Percentiles rank a stretch among this genome's conserved stretches.
Conservation (phyloP, 2,329 filamentous ascomycete species). For the Hypoxylon sp. region DNA sequence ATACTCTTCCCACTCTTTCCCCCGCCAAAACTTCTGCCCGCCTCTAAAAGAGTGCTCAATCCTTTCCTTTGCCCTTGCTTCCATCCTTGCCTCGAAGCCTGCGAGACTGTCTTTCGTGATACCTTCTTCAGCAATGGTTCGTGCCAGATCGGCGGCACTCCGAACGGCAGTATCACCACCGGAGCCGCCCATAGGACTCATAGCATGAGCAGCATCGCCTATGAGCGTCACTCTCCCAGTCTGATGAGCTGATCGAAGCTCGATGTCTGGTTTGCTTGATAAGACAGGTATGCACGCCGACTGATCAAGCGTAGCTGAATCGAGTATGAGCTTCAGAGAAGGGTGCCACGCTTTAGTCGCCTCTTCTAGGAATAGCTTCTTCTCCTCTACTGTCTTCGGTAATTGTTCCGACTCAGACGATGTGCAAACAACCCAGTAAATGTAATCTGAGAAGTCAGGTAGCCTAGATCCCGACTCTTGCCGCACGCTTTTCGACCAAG, state of each 20-base stretch:
- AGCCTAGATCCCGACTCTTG: slow-evolving; percentile 41
- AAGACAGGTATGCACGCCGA: slow-evolving; percentile 49
- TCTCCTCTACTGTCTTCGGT: slow-evolving; percentile 49
- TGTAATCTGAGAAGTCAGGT: slow-evolving; percentile 49
- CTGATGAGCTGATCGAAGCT: slow-evolving; percentile 40
- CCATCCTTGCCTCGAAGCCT: slow-evolving; percentile 50
- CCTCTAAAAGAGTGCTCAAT: slow-evolving; percentile 53
- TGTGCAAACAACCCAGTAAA: slow-evolving; percentile 52
- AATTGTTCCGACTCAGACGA: slow-evolving; percentile 43
- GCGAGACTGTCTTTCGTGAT: slow-evolving; percentile 37
- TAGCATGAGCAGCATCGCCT: slow-evolving; percentile 51
- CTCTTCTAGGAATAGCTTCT: slow-evolving; percentile 41
- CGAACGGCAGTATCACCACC: slow-evolving; percentile 52
- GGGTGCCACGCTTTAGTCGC: slow-evolving; percentile 50
- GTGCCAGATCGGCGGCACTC: slow-evolving; percentile 50
- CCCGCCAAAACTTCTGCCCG: slow-evolving; percentile 51
- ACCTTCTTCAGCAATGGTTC: slow-evolving; percentile 45
- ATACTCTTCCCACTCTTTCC: slow-evolving; percentile 50
- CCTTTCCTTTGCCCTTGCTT: slow-evolving; percentile 47
- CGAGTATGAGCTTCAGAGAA: slow-evolving; percentile 48
- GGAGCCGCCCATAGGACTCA: slow-evolving; percentile 54
- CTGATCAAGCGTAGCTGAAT: slow-evolving; percentile 44
- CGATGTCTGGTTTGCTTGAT: slow-evolving; percentile 53
- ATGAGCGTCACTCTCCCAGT: slow-evolving; percentile 47
- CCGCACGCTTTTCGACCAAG: slow-evolving; percentile 46